Base-by-base conservation (phyloP, 345 rosid genomes). In the Citrus medica region DNA sequence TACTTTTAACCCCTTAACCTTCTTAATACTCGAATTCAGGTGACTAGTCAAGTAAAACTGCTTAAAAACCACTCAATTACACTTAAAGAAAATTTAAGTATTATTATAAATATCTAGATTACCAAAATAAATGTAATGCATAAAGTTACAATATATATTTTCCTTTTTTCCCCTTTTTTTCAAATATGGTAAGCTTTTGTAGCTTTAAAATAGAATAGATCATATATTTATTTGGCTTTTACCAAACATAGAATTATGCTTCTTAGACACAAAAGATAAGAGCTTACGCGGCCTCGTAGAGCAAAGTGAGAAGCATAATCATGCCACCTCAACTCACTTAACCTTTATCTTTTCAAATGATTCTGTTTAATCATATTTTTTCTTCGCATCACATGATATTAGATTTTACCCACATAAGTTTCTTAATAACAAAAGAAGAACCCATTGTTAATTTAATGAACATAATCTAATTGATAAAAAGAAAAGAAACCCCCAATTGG, bases 401-500 rank as follows among this genome's bases (percentile, higher is more conserved):
- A 33, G 59, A 65, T n/a, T 59, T n/a, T 59, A 59, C 27, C 28
- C 4, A n/a, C 24, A 7, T 59, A 9, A 59, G 58, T 53, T 53
- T 53, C 58, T 53, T 17, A 53, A 53, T 19, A 17, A 17, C 22
- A 53, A 53, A 53, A 53, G 58, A 53, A 53, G 22, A 53, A 53
- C 19, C 58, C 22, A 53, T 53, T 19, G 7, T 46, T 13, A 46
- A 12, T 46, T 13, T 46, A 46, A 13, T 46, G 51, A 46, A 46
- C 51, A 13, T 13, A 13, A 13, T 46, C 51, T 46, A 16, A 13
- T 3, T 12, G 51, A 46, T 46, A 46, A 22, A 19, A 56, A 56
- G 33, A 80, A 84, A 83, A 85, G 88, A 83, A 83, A 81, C 62
- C 90, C 82, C 74, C 73, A 30, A 63, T 67, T 28, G 62, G 87